A percentile compares a stretch with the other conserved stretches of the same genome.
These are phyloP conservation scores for Hyphopichia fennica DNA, from an alignment of 1,139 yeast species.

Conservation along the genomic window DNA sequence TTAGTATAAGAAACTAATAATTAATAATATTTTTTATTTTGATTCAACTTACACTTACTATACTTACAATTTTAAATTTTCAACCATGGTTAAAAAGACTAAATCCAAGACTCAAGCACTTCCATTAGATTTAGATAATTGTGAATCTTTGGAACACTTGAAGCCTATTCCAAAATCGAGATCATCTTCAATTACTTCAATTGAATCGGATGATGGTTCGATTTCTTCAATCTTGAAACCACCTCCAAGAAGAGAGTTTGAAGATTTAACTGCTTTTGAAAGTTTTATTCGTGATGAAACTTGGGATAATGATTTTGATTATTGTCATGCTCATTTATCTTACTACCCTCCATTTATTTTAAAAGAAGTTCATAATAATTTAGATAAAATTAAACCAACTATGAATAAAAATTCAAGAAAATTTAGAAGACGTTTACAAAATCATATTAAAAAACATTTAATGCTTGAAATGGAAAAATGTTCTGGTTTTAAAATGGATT, in stretches of 20 bases:
- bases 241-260: conserved; percentile 54
- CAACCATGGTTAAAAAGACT: conserved; percentile 22
- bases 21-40: too few relatives aligned
- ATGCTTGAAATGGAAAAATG: conserved; percentile 64
- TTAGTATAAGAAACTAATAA: too few relatives aligned
- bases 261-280: conserved; percentile 63
- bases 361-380: conserved; percentile 65
- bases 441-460: conserved; percentile 71
- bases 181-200: conserved; percentile 29
- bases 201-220: conserved; percentile 37
- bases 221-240: conserved; percentile 33
- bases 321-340: conserved; percentile 62
- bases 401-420: conserved; percentile 71
- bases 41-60: neutral
- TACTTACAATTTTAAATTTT: too few relatives aligned
- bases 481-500: conserved; percentile 57
- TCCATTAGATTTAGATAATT: conserved; percentile 37
- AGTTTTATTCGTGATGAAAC: conserved; percentile 67
- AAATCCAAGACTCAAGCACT: conserved; percentile 25
- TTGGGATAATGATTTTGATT: conserved; percentile 73
- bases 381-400: conserved; percentile 72
- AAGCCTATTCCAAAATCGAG: conserved; percentile 40
- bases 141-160: conserved; percentile 41
- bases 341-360: conserved; percentile 75
- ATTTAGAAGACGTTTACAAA: conserved; percentile 72